These are phyloP conservation scores for Stenocarpella maydis DNA, from an alignment of 2,329 filamentous ascomycete species.

Conservation along the genomic window DNA sequence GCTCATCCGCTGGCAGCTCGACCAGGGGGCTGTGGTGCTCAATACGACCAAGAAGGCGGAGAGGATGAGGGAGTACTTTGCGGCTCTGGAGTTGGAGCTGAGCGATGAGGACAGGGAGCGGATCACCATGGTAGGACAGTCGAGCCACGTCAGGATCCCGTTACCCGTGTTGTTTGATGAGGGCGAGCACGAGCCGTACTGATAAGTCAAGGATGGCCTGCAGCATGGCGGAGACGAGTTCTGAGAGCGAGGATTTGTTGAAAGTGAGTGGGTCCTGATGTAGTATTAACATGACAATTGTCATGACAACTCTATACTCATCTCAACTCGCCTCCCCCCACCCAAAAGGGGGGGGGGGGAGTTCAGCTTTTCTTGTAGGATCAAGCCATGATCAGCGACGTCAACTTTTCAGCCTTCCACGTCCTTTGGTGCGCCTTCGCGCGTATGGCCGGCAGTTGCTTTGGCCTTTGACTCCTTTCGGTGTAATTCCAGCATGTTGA, in stretches of 20 bases:
- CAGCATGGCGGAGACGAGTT: not conserved
- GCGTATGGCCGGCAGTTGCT: too few species aligned
- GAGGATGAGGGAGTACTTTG: conserved; percentile 45
- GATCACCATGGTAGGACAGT: conserved; percentile 36
- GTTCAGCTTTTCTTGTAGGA: too few species aligned
- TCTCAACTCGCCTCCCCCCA: too few species aligned
- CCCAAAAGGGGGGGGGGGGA: too few species aligned
- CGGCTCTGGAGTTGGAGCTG: conserved; percentile 42
- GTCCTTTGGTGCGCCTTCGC: too few species aligned
- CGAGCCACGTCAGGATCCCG: conserved; percentile 20
- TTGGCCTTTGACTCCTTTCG: too few species aligned
- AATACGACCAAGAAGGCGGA: conserved; percentile 42
- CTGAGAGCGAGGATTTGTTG: not conserved
- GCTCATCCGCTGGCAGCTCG: conserved; percentile 39
- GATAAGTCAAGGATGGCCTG: not conserved
- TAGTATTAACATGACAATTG: not conserved
- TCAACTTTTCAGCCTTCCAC: too few species aligned
- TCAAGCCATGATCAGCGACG: too few species aligned
- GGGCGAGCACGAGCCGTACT: conserved; percentile 17
- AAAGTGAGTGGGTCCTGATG: too few species aligned
- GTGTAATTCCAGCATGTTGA: too few species aligned
- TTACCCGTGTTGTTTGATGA: conserved; percentile 2
- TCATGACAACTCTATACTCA: too few species aligned
- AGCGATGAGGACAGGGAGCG: conserved; percentile 43
- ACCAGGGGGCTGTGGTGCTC: conserved; percentile 37